phyloP scores from a whole-genome alignment of 2,329 filamentous ascomycete genomes.

The Xylariaceae sp. region DNA sequence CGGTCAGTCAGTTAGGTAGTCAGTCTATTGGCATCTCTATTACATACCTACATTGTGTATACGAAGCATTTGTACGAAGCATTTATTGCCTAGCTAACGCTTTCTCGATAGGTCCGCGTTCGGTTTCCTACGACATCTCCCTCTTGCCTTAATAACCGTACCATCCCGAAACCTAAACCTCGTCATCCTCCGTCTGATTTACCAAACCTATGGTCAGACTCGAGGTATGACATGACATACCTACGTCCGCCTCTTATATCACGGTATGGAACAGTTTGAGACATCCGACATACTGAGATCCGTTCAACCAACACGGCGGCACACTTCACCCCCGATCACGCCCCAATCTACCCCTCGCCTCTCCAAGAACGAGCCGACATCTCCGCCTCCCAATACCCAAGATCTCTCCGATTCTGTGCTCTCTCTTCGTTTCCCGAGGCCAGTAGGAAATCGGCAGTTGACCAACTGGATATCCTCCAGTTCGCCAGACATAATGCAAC shows the following conservation, averaged over 20 bases:
- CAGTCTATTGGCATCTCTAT: neutral
- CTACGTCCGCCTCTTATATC: conserved; percentile 35
- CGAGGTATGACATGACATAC: conserved; percentile 38
- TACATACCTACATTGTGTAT: neutral
- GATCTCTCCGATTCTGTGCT: conserved; percentile 40
- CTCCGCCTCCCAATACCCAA: conserved; percentile 16
- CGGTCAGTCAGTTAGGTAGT: neutral
- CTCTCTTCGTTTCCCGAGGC: conserved; percentile 53
- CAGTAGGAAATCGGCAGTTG: conserved; percentile 51
- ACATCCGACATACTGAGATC: conserved; percentile 27
- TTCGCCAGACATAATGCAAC: conserved; percentile 54
- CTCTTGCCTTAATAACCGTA: conserved; percentile 1
- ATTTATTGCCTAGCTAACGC: conserved; percentile 2
- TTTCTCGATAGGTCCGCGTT: neutral
- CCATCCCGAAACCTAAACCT: conserved; percentile 16
- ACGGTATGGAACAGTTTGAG: conserved; percentile 50
- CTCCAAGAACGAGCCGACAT: conserved; percentile 31
- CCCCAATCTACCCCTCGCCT: conserved; percentile 18
- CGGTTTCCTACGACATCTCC: neutral
- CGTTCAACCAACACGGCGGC: conserved; percentile 25
- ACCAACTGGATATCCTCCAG: conserved; percentile 58
- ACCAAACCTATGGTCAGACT: conserved; percentile 27
- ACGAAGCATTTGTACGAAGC: neutral
- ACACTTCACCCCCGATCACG: conserved; percentile 9
- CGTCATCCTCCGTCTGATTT: conserved; percentile 30